Base-by-base conservation (phyloP, 1,284 basidiomycete genomes). In the Agaricales sp. region DNA sequence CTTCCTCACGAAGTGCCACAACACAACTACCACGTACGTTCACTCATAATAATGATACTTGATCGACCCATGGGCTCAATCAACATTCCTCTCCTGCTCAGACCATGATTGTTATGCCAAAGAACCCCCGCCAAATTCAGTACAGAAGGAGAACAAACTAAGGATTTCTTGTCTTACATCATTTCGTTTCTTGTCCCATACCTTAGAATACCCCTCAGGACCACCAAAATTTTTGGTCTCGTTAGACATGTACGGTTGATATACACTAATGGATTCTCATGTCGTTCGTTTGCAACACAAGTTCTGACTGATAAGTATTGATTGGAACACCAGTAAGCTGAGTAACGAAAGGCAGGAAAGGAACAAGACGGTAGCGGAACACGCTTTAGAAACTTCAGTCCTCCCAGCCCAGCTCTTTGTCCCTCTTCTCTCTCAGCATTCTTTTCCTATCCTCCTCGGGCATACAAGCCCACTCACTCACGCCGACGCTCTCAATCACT, bases 21-120 rank as follows among this genome's bases (percentile, higher is more conserved):
- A 44, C 82, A 93, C 51, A 93, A 99, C 67, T 99, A 94, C 67
- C 82, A 87, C 56, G 90, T 92, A 67, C 50, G 87, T 76, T 14
- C 18, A 6, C 19, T n/a, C n/a, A n/a, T n/a, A n/a, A n/a, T n/a
- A n/a, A n/a, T 24, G 20, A 47, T 2, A 18, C 4, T n/a, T 20
- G n/a, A 14, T 20, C 26, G 14, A 14, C 26, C 26, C 14, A 30
- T 14, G 6, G 26, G 26, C 14, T 30, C 26, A n/a, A n/a, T n/a
- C n/a, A n/a, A 6, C 26, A 30, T 30, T 30, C 26, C 6, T 6
- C 26, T 30, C 26, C 6, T 49, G 8, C 45, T 22, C 54, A 82
- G 73, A 82, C 80, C 22, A 85, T 87, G 84, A 79, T 87, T 52
- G 81, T 83, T 26, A 73, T 82, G 56, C 85, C 84, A 22, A 69